A percentile compares a stretch with the other conserved stretches of the same genome.
Evolutionary conservation across 805 yeast genomes (phyloP).

Genomic region (Martiniozyma abietophila): DNA sequence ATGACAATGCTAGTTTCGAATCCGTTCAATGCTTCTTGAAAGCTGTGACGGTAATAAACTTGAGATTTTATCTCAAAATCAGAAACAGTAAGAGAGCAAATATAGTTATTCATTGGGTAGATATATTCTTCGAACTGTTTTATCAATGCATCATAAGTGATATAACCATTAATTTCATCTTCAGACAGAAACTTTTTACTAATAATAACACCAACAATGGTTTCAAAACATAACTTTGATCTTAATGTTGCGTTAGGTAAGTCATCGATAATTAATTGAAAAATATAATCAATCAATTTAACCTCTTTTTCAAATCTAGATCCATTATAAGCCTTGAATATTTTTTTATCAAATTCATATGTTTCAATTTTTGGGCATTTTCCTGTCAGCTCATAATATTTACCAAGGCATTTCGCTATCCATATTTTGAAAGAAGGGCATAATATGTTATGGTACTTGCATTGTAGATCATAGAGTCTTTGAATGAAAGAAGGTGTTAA

Average conservation of each 20-base stretch:
- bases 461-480: constrained; percentile 15
- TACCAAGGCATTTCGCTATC: constrained; percentile 26
- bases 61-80: constrained; percentile 15
- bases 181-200: constrained; percentile 17
- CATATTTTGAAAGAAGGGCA: constrained; percentile 19
- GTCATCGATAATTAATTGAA: constrained; percentile 20
- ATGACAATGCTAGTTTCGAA: constrained; percentile 11
- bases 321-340: constrained; percentile 10
- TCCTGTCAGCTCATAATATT: constrained; percentile 23
- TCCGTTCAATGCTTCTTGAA: constrained; percentile 11
- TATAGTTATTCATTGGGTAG: constrained; percentile 28
- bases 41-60: constrained; percentile 9
- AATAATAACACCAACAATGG: constrained; percentile 32
- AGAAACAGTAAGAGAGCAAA: constrained; percentile 26
- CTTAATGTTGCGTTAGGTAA: constrained; percentile 14
- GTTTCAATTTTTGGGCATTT: constrained; percentile 10
- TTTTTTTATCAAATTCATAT: constrained; percentile 14
- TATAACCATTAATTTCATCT: constrained; percentile 16
- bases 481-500: constrained; percentile 11
- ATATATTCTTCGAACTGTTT: constrained; percentile 16
- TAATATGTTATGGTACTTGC: constrained; percentile 3
- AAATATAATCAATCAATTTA: constrained; percentile 21
- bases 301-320: constrained; percentile 16
- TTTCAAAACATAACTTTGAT: constrained; percentile 27
- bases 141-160: constrained; percentile 19